A percentile compares a stretch with the other conserved stretches of the same genome.
Evolutionary conservation across 2,329 filamentous ascomycete genomes (phyloP).

Genomic region (Alternaria consortialis): DNA sequence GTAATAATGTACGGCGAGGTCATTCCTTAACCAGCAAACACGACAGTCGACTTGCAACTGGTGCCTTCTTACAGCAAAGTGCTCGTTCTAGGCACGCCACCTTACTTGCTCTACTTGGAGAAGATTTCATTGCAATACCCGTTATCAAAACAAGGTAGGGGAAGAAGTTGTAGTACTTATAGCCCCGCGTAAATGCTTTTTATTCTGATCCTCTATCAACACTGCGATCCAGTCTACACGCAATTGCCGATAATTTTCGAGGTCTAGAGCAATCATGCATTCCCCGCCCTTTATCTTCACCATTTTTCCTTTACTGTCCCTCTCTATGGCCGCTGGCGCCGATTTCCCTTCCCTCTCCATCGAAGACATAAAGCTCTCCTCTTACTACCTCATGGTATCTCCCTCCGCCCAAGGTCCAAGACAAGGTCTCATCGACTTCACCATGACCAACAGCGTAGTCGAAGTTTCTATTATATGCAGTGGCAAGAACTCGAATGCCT

Average conservation of each 20-base stretch:
- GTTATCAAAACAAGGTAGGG: not conserved
- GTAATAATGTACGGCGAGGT: not conserved
- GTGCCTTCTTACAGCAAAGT: not conserved
- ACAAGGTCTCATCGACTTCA: constrained; percentile 16
- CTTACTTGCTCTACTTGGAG: not conserved
- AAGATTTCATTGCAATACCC: not conserved
- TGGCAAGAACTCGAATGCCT: constrained; percentile 9
- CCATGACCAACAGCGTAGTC: constrained; percentile 6
- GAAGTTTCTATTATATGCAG: constrained; percentile 4
- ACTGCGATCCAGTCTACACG: not conserved
- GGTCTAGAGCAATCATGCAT: not conserved
- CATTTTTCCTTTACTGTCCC: not conserved
- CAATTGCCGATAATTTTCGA: not conserved
- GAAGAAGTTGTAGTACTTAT: not conserved
- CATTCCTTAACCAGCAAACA: not conserved
- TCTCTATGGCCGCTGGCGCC: not conserved
- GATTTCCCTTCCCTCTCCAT: not conserved
- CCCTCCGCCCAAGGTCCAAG: constrained; percentile 12
- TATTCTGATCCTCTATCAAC: not conserved
- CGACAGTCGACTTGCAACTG: not conserved
- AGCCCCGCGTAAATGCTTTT: not conserved
- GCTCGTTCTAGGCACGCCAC: not conserved
- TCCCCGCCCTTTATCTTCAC: not conserved
- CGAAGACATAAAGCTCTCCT: constrained; percentile 1
- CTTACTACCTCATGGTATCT: constrained; percentile 15